These are phyloP conservation scores for Datisca glomerata DNA, from an alignment of 306 rosid genomes.

Conservation along the genomic window DNA sequence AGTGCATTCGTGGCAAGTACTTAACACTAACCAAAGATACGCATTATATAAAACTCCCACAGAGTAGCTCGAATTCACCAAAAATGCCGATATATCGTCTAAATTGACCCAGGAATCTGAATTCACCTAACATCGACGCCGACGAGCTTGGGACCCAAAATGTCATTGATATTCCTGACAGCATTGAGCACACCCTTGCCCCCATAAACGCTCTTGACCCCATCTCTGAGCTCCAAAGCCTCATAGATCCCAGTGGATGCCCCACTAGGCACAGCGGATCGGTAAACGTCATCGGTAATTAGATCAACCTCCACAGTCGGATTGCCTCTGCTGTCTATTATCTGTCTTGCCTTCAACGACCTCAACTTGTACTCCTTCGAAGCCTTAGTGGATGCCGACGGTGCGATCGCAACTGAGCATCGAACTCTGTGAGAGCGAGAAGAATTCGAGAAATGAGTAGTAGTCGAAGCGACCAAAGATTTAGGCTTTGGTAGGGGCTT, in stretches of 20 bases:
- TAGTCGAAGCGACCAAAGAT: constrained; percentile 3
- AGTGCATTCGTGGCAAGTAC: neutral
- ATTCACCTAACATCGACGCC: constrained; percentile 80
- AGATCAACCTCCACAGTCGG: constrained; percentile 98
- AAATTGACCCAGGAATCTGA: constrained; percentile 29
- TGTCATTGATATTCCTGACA: constrained; percentile 61
- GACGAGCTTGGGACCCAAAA: constrained; percentile 69
- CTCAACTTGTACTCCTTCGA: constrained; percentile 34
- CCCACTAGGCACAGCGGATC: constrained; percentile 95
- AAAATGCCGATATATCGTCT: neutral
- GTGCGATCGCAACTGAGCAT: constrained; percentile 35
- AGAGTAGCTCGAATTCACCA: too few relatives aligned
- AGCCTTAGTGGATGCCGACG: constrained; percentile 19
- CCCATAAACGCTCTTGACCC: constrained; percentile 63
- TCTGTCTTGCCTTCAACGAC: constrained; percentile 90
- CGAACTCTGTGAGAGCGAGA: constrained; percentile 20
- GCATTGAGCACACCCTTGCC: constrained; percentile 94
- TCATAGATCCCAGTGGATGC: constrained; percentile 98
- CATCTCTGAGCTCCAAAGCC: constrained; percentile 95
- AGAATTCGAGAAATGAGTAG: constrained; percentile 14
- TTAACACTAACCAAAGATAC: neutral
- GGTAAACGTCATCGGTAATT: constrained; percentile 63
- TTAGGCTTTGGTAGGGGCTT: constrained; percentile 17
- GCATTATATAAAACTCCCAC: neutral
- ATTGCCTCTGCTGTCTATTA: constrained; percentile 89